Conservation (phyloP, 2,329 filamentous ascomycete species). For the Bipolaris cookei region DNA sequence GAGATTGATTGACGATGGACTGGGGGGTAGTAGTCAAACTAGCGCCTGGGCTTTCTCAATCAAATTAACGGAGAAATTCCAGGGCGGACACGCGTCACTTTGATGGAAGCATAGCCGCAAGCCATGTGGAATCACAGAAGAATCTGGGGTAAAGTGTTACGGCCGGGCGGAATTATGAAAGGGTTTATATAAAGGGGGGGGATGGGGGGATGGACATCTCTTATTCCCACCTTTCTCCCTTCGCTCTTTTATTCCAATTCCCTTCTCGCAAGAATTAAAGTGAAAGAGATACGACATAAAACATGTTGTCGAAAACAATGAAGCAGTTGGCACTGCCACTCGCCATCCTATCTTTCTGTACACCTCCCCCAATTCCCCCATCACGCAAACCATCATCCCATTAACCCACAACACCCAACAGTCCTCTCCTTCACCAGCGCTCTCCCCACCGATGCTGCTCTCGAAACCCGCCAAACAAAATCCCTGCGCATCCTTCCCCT, state of each 20-base stretch:
- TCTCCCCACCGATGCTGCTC: constrained; percentile 10
- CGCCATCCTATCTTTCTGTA: constrained; percentile 12
- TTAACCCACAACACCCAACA: background rate
- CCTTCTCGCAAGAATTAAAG: too few species aligned
- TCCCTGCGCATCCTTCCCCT: constrained; percentile 27
- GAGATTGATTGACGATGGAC: background rate
- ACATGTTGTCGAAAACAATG: constrained; percentile 8
- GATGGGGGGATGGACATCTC: background rate
- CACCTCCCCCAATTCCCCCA: background rate
- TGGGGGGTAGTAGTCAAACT: background rate
- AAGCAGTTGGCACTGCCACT: constrained; percentile 5
- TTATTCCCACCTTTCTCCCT: background rate
- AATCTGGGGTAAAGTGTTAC: background rate
- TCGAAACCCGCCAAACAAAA: constrained; percentile 8
- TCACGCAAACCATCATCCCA: background rate
- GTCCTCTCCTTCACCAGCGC: constrained; percentile 9
- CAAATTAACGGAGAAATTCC: constrained; percentile 2
- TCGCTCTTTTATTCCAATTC: background rate
- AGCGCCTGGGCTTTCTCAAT: background rate
- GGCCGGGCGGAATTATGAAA: background rate
- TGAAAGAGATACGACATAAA: background rate
- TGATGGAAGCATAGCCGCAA: background rate
- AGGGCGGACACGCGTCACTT: background rate
- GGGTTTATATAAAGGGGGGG: background rate
- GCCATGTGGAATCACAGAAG: background rate